A percentile compares a stretch with the other conserved stretches of the same genome.
Conservation (phyloP, 352 stramenopile genomes). For the Pythium folliculosum region DNA sequence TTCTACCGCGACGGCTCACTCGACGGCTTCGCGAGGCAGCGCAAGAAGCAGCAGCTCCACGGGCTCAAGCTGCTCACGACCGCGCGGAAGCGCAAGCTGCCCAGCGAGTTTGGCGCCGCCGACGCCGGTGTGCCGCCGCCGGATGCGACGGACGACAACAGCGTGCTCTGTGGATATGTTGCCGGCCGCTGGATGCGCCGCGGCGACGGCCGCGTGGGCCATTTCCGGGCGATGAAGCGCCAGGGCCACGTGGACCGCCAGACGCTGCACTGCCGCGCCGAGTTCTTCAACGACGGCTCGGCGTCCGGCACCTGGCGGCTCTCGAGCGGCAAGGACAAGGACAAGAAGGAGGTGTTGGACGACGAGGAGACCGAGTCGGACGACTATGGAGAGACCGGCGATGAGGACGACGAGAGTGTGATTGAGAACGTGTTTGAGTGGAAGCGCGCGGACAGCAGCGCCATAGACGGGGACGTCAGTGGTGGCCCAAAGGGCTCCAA, state of each 20-base stretch:
- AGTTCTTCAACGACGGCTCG: constrained; percentile 30
- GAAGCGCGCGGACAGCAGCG: not conserved
- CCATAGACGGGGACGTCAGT: not conserved
- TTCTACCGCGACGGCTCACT: constrained; percentile 42
- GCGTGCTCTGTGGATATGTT: constrained; percentile 7
- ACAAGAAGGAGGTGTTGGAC: not conserved
- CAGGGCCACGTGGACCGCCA: constrained; percentile 43
- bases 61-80: constrained; percentile 22
- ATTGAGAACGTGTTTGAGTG: constrained; percentile 30
- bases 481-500: not conserved
- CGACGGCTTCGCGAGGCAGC: constrained; percentile 41
- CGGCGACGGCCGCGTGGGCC: constrained; percentile 25
- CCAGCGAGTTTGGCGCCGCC: not conserved
- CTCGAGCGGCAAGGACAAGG: constrained; percentile 16
- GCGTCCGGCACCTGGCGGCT: constrained; percentile 18
- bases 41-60: constrained; percentile 16
- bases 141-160: not conserved
- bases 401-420: constrained; percentile 3
- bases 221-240: constrained; percentile 47
- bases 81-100: constrained; percentile 1
- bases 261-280: constrained; percentile 44
- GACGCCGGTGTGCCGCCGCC: too few species aligned
- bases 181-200: constrained; percentile 29
- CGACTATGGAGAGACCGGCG: not conserved
- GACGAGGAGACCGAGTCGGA: constrained; percentile 13